phyloP scores from a whole-genome alignment of 1,284 basidiomycete species.

The Heterobasidion parviporum region DNA sequence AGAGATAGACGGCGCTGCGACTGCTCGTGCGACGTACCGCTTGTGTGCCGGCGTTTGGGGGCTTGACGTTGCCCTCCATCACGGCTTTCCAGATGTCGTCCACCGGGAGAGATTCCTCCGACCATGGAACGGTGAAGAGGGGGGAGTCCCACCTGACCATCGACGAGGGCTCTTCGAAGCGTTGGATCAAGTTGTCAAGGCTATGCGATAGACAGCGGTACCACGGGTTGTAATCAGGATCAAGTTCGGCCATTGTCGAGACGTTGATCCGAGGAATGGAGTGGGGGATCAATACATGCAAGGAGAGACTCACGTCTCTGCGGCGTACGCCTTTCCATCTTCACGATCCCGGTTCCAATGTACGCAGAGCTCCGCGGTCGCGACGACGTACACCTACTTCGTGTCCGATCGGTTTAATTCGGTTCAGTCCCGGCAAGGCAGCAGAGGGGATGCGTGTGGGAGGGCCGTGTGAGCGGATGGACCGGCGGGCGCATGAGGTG shows the following conservation, averaged over 20 bases:
- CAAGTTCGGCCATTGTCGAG: not conserved
- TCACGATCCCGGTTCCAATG: constrained; percentile 64
- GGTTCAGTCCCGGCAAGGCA: not conserved
- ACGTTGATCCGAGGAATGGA: not conserved
- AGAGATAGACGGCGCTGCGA: not conserved
- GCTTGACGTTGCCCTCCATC: constrained; percentile 73
- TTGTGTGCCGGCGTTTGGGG: constrained; percentile 82
- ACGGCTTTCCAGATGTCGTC: constrained; percentile 78
- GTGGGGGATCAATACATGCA: not conserved
- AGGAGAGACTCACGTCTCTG: constrained; percentile 59
- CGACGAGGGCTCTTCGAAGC: constrained; percentile 94
- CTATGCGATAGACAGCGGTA: constrained; percentile 29
- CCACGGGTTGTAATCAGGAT: not conserved
- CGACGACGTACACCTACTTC: constrained; percentile 67
- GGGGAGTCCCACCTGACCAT: constrained; percentile 98
- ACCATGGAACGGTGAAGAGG: constrained; percentile 78
- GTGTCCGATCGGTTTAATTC: constrained; percentile 3
- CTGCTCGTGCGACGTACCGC: constrained; percentile 39
- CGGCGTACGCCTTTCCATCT: constrained; percentile 47
- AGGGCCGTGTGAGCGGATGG: not conserved
- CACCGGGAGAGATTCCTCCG: constrained; percentile 61
- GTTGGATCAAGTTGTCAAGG: constrained; percentile 81
- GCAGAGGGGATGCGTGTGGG: not conserved
- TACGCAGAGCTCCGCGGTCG: constrained; percentile 71
- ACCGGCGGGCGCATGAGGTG: not conserved